Conservation (phyloP, 805 yeast species). For the Saturnispora sanitii region DNA sequence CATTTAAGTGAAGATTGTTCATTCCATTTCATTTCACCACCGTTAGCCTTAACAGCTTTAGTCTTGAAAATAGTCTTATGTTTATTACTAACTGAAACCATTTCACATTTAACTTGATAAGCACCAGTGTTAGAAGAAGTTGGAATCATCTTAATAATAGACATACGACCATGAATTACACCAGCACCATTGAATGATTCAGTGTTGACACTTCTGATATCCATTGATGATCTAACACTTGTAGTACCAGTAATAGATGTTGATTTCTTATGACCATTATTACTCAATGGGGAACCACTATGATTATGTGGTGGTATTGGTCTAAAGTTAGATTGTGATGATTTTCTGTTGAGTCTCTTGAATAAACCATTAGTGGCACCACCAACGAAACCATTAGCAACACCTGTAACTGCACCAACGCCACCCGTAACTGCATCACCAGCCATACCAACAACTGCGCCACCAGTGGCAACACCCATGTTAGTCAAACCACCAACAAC, state of each 20-base stretch:
- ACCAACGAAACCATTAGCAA: background rate
- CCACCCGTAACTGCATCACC: background rate
- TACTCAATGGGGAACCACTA: background rate
- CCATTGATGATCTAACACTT: conserved; percentile 11
- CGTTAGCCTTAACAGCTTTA: conserved; percentile 40
- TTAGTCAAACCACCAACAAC: conserved; percentile 29
- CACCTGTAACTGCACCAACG: background rate
- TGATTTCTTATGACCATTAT: background rate
- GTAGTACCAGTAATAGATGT: conserved; percentile 1
- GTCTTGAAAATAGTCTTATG: conserved; percentile 59
- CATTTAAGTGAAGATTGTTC: conserved; percentile 65
- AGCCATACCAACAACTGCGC: conserved; percentile 24
- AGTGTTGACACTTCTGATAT: conserved; percentile 27
- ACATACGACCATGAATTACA: conserved; percentile 45
- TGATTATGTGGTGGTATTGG: background rate
- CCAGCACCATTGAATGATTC: conserved; percentile 15
- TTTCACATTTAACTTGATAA: conserved; percentile 45
- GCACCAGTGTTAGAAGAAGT: conserved; percentile 12
- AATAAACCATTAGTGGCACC: conserved; percentile 2
- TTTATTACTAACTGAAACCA: conserved; percentile 27
- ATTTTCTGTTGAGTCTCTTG: conserved; percentile 24
- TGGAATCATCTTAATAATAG: conserved; percentile 32
- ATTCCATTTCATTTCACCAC: conserved; percentile 41
- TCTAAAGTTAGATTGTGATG: background rate
- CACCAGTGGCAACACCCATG: conserved; percentile 34